phyloP scores from a whole-genome alignment of 768 basidiomycete species.

The Russula sp. region DNA sequence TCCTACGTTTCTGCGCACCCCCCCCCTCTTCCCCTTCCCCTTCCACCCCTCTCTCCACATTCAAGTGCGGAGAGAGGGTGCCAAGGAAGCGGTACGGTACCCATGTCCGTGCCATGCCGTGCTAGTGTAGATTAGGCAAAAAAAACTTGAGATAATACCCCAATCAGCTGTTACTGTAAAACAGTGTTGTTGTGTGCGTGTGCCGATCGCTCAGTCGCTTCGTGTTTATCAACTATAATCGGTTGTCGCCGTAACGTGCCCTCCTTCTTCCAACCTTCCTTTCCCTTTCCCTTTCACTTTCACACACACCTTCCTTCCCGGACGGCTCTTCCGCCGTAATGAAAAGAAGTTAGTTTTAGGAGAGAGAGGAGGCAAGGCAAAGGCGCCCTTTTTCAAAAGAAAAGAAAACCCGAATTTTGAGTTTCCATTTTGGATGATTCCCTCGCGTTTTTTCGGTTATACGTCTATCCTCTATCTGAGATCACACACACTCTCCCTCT shows the following conservation, averaged over 20 bases:
- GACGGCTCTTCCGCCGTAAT: too few species aligned
- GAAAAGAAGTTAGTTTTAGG: too few species aligned
- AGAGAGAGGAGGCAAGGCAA: too few species aligned
- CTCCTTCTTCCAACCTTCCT: too few species aligned
- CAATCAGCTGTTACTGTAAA: conserved; percentile 20
- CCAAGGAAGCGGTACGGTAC: not conserved
- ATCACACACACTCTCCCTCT: not conserved
- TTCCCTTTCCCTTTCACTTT: too few species aligned
- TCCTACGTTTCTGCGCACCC: conserved; percentile 7
- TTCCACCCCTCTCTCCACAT: not conserved
- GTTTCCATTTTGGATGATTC: conserved; percentile 1
- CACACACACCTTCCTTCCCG: too few species aligned
- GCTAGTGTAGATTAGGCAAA: conserved; percentile 7
- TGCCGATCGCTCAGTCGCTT: conserved; percentile 22
- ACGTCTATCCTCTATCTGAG: conserved; percentile 14
- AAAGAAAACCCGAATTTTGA: too few species aligned
- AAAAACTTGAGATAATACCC: not conserved
- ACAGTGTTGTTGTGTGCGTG: not conserved
- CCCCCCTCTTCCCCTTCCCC: not conserved
- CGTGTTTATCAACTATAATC: conserved; percentile 7
- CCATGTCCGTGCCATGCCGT: not conserved
- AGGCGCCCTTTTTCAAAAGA: too few species aligned
- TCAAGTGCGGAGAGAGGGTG: conserved; percentile 10
- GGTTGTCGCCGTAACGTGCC: not conserved
- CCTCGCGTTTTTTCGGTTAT: not conserved